A percentile compares a stretch with the other conserved stretches of the same genome.
Conservation (phyloP, 129 eudicot genomes). For the Flaveria bidentis region DNA sequence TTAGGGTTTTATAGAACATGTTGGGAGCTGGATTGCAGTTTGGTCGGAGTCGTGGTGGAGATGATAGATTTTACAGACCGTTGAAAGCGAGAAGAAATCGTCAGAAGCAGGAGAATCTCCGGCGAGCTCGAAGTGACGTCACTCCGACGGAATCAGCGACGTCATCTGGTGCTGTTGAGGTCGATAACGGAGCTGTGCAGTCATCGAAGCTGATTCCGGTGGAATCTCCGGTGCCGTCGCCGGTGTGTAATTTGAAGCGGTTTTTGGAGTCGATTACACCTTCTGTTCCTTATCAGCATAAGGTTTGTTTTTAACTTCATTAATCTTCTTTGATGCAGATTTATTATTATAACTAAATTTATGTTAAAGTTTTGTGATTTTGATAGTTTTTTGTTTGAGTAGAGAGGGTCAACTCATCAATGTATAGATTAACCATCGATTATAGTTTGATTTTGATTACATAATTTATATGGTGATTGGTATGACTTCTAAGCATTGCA, state of each 20-base stretch:
- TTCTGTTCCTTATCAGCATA: conserved; percentile 69
- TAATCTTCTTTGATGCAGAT: conserved; percentile 12
- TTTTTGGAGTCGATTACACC: conserved; percentile 79
- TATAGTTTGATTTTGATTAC: background rate
- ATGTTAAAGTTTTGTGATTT: no score
- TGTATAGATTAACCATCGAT: no score
- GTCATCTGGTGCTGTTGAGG: conserved; percentile 24
- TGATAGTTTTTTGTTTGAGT: no score
- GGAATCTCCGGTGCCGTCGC: conserved; percentile 37
- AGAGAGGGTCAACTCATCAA: no score
- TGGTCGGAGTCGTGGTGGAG: conserved; percentile 66
- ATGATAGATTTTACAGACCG: conserved; percentile 77
- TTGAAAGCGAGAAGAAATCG: conserved; percentile 62
- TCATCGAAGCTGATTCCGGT: conserved; percentile 30
- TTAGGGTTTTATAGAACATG: conserved; percentile 48
- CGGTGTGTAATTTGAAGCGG: conserved; percentile 72
- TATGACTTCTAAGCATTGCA: background rate
- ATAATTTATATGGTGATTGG: background rate
- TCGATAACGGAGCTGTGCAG: conserved; percentile 23
- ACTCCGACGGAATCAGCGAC: conserved; percentile 38
- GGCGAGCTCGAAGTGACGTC: conserved; percentile 64
- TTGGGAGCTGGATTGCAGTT: conserved; percentile 87
- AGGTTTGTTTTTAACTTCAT: conserved; percentile 45
- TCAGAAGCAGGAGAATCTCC: conserved; percentile 46
- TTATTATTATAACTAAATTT: background rate